Percentiles rank a stretch among this genome's conserved stretches.
These are phyloP conservation scores for Phytophthora tentaculata DNA, from an alignment of 352 stramenopile genomes.

Conservation along the genomic window DNA sequence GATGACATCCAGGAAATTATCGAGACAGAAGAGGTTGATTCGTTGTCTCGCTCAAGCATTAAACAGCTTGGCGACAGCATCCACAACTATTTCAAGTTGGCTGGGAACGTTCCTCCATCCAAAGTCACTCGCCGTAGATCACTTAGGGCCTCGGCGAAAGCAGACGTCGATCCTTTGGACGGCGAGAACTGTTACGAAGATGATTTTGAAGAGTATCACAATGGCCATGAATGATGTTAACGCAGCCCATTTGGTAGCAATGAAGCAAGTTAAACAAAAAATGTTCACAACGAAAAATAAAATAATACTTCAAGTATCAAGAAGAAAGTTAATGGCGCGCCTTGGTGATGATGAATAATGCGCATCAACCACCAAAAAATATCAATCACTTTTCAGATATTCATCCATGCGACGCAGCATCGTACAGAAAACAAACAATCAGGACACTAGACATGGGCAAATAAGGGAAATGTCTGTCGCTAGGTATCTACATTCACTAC, in stretches of 20 bases:
- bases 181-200: constrained; percentile 75
- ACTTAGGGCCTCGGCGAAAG: constrained; percentile 26
- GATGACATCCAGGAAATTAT: constrained; percentile 88
- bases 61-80: constrained; percentile 3
- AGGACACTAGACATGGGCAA: no score
- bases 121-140: constrained; percentile 22
- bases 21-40: constrained; percentile 54
- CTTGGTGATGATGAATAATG: no score
- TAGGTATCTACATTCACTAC: no score
- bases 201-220: constrained; percentile 75
- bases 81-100: constrained; percentile 21
- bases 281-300: no score
- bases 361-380: no score
- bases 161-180: constrained; percentile 45
- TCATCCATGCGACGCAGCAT: no score
- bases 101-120: constrained; percentile 5
- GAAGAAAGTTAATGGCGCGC: no score
- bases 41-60: constrained; percentile 13
- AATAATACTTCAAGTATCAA: no score
- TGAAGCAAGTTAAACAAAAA: neutral
- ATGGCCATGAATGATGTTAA: neutral
- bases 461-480: no score
- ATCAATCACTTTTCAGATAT: no score
- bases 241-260: neutral
- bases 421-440: no score